Percentiles rank a stretch among this genome's conserved stretches.
Conservation (phyloP, 768 basidiomycete genomes). For the Termitomyces sp. region DNA sequence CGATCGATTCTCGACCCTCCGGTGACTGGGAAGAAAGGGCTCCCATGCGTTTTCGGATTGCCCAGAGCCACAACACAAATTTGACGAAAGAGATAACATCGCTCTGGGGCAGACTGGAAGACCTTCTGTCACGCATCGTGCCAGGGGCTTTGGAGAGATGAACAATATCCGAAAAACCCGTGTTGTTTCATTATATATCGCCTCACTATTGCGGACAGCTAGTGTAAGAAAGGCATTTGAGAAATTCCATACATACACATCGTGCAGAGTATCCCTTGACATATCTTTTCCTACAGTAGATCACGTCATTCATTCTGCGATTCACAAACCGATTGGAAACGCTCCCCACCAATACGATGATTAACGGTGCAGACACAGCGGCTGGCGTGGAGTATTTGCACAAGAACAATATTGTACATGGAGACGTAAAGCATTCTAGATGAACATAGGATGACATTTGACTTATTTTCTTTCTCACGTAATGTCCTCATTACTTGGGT, state of each 20-base stretch:
- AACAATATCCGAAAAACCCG: no score
- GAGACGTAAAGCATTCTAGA: no score
- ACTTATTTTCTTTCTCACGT: no score
- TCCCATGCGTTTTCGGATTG: conserved; percentile 7
- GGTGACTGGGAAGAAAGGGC: conserved; percentile 4
- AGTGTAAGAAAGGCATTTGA: not conserved
- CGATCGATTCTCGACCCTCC: not conserved
- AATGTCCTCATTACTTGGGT: no score
- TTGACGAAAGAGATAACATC: not conserved
- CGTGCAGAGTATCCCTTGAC: not conserved
- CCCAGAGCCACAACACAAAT: not conserved
- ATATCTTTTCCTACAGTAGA: not conserved
- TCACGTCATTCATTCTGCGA: not conserved
- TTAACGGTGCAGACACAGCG: no score
- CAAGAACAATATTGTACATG: no score
- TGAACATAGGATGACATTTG: no score
- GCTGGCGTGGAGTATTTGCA: no score
- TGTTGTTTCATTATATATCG: no score
- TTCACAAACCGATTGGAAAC: no score
- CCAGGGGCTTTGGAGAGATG: not conserved
- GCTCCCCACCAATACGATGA: no score
- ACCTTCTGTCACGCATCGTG: not conserved
- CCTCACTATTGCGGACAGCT: not conserved
- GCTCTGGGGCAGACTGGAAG: not conserved
- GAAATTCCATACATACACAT: not conserved